A percentile compares a stretch with the other conserved stretches of the same genome.
Conservation (phyloP, 2,329 filamentous ascomycete species). For the Hymenoscyphus albidus region DNA sequence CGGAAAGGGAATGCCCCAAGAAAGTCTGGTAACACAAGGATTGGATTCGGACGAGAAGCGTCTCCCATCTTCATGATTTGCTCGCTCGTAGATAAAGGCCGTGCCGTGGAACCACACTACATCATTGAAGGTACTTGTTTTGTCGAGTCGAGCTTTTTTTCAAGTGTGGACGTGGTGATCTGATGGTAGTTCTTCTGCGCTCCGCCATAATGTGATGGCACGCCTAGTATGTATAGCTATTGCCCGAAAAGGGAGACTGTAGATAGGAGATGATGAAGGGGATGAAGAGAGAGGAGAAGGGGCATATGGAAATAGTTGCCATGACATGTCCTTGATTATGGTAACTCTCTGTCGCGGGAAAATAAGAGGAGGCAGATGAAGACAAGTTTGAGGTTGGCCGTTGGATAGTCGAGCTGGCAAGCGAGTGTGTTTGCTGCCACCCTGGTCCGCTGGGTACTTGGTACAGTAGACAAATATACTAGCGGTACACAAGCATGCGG, state of each 20-base stretch:
- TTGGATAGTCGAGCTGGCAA: background rate
- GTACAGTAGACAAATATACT: background rate
- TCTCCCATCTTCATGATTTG: conserved; percentile 5
- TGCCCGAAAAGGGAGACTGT: background rate
- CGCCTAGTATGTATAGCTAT: background rate
- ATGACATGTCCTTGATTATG: no score
- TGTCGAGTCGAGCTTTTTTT: background rate
- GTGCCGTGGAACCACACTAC: conserved; percentile 9
- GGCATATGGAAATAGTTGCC: background rate
- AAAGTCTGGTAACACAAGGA: background rate
- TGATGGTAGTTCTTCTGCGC: background rate
- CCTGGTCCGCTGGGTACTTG: background rate
- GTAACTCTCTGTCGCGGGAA: no score
- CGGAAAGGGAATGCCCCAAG: background rate
- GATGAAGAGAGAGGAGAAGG: background rate
- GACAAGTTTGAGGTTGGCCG: background rate
- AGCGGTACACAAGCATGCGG: conserved; percentile 12
- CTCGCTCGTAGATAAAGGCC: background rate
- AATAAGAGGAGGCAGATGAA: background rate
- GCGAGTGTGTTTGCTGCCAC: conserved; percentile 8
- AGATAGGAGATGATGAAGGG: background rate
- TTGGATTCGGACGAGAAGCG: conserved; percentile 1
- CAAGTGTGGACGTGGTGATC: background rate
- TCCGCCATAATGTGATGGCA: background rate
- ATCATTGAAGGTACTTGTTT: conserved; percentile 3